Evolutionary conservation across 441 rosid species (phyloP), one percentile per base, ranked within the genome.

Genomic region (Bocquillonia castaneifolia): DNA sequence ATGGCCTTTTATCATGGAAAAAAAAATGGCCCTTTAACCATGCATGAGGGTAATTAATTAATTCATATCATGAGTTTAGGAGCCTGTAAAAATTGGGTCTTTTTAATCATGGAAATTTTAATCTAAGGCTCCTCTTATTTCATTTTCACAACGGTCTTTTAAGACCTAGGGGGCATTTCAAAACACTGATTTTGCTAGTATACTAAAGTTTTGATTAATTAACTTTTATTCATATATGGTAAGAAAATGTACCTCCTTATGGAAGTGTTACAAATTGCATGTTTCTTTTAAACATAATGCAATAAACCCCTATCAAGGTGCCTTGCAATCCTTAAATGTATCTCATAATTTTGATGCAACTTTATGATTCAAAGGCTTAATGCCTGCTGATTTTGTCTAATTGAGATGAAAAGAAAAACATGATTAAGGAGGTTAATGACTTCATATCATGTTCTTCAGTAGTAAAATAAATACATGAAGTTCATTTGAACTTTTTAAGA

Each of bases 1-100:
- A 14, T 45, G 3, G 10, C 58, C 68, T 70, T 70, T 70, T 60
- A 61, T 67, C 72, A 75, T 66, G 67, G 39, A 8, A 17, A 22
- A 13, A 0, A 22, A 18, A 57, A 31, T 39, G 23, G 2, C 20
- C 45, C 37, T 68, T 68, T 55, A 44, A 56, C 57, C 39, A 58
- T 47, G 54, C 34, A 23, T 23, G 18, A 8, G 9, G 17, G 10
- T 23, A 37, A 48, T 48, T 36, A 50, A 5, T 14, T 5, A 6
- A 31, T 31, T 4, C 8, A n/a, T 39, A 15, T 3, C 40, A 60
- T 20, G n/a, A 12, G 32, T 3, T 2, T 29, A 25, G 5, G 40
- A 3, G 40, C 9, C 5, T 36, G 40, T 36, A 36, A 3, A 36
- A 3, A 36, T 36, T 4, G n/a, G n/a, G n/a, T n/a, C n/a, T n/a